phyloP scores from a whole-genome alignment of 495 filamentous ascomycete genomes.

The Xylaria grammica region DNA sequence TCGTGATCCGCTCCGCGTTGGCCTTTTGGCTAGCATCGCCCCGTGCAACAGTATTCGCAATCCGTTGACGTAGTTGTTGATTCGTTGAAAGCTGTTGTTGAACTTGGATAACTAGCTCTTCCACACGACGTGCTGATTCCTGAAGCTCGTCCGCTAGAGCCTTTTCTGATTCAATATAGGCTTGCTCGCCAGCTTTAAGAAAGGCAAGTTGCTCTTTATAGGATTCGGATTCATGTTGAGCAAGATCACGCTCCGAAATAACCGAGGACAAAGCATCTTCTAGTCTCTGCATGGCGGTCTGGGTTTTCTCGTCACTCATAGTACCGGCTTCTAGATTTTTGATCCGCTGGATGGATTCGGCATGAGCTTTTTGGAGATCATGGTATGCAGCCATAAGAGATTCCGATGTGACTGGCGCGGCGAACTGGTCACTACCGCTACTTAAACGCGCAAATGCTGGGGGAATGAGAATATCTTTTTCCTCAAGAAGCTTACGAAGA shows the following conservation, averaged over 20 bases:
- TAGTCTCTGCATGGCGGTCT: slow-evolving; percentile 64
- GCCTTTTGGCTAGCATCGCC: slow-evolving; percentile 84
- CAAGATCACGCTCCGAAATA: slow-evolving; percentile 74
- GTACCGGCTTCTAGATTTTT: slow-evolving; percentile 56
- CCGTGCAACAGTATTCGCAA: slow-evolving; percentile 82
- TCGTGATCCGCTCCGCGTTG: slow-evolving; percentile 79
- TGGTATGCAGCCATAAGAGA: slow-evolving; percentile 80
- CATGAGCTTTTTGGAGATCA: slow-evolving; percentile 70
- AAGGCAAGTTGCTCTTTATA: slow-evolving; percentile 67
- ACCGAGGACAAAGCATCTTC: slow-evolving; percentile 67
- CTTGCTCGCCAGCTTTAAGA: slow-evolving; percentile 63
- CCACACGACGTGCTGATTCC: slow-evolving; percentile 74
- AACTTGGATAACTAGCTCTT: slow-evolving; percentile 76
- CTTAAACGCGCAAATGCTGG: slow-evolving; percentile 57
- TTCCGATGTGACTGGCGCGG: slow-evolving; percentile 61
- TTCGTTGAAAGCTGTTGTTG: slow-evolving; percentile 79
- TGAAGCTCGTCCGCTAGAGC: slow-evolving; percentile 68
- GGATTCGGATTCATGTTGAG: slow-evolving; percentile 62
- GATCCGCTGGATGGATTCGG: slow-evolving; percentile 59
- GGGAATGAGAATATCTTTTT: slow-evolving; percentile 81
- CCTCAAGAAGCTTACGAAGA: slow-evolving; percentile 77
- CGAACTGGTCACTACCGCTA: slow-evolving; percentile 36
- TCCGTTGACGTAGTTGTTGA: slow-evolving; percentile 71
- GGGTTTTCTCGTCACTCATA: slow-evolving; percentile 56
- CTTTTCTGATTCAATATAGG: slow-evolving; percentile 67